Conservation (phyloP, 768 basidiomycete species). For the Cubamyces lactineus region DNA sequence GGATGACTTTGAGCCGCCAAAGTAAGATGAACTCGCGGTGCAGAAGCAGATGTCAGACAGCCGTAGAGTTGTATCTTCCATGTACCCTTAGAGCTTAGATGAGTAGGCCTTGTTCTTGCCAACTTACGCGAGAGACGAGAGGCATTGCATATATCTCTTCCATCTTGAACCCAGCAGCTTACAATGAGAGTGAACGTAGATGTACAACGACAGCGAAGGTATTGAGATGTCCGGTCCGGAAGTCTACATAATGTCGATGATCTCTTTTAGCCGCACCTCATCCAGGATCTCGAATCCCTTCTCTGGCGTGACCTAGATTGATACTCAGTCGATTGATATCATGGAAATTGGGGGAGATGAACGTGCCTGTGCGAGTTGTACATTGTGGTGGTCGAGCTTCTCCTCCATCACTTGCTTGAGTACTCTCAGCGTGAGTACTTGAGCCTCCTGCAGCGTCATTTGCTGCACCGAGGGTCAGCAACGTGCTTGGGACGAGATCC, state of each 20-base stretch:
- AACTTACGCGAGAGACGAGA: no score
- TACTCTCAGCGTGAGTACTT: constrained; percentile 82
- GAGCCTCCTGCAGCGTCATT: constrained; percentile 90
- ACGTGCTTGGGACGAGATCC: background rate
- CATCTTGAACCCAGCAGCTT: constrained; percentile 16
- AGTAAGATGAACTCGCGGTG: constrained; percentile 30
- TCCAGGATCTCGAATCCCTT: constrained; percentile 91
- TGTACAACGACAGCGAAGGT: constrained; percentile 23
- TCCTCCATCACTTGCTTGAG: constrained; percentile 99
- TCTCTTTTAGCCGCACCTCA: constrained; percentile 76
- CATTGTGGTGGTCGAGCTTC: constrained; percentile 98
- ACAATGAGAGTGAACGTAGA: constrained; percentile 19
- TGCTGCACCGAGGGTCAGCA: constrained; percentile 54
- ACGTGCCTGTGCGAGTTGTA: constrained; percentile 90
- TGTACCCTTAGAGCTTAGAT: constrained; percentile 9
- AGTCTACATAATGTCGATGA: constrained; percentile 60
- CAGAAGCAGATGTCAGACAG: background rate
- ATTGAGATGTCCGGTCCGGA: constrained; percentile 15
- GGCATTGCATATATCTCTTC: background rate
- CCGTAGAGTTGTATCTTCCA: background rate
- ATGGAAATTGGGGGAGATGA: background rate
- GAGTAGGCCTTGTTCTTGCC: background rate
- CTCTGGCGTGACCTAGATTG: constrained; percentile 68
- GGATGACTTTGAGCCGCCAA: constrained; percentile 63
- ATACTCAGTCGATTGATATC: background rate